Evolutionary conservation across 2,329 filamentous ascomycete genomes (phyloP), one percentile per base, ranked within the genome.

Genomic region (Pseudocercospora crystallina): DNA sequence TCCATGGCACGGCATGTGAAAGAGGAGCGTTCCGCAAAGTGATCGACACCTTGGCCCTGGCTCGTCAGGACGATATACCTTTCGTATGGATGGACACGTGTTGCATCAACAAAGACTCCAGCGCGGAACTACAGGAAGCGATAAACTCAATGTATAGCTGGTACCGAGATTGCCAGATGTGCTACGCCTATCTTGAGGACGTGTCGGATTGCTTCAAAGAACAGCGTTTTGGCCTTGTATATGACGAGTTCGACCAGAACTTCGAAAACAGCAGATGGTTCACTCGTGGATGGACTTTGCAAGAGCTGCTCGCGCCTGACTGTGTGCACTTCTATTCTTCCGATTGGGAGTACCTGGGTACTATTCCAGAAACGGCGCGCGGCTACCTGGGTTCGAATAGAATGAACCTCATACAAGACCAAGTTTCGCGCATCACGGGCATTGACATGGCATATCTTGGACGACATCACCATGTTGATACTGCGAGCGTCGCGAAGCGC

Each of bases 11-110:
- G 3, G 38, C 8, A 10, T 17, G n/a, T 13, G 14, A 38, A 32
- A 46, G 14, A 35, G 11, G 14, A 15, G 65, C 60, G 8, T 66
- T 60, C 34, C 15, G 20, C 26, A 70, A 69, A 43, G 61, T 70
- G 20, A 32, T 55, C 5, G 48, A 43, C 5, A 54, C 57, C 38
- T 60, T 54, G 36, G 40, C 49, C 9, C 56, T 60, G 8, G 63
- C 65, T 2, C 7, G 15, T 3, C 47, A 46, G 3, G 63, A 68
- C 32, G 57, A 52, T 3, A 41, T 44, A 17, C 17, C 45, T 3
- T 47, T 51, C 15, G 29, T 53, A 37, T 60, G 57, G 57, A 42
- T 56, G n/a, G 52, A 60, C 34, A 60, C 57, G 10, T 60, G 57
- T 46, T 58, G 57, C 32, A 60, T 60, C 30, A 44, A 60, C 40